Evolutionary conservation across 495 filamentous ascomycete species (phyloP).

Genomic region (Endocarpon pusillum): DNA sequence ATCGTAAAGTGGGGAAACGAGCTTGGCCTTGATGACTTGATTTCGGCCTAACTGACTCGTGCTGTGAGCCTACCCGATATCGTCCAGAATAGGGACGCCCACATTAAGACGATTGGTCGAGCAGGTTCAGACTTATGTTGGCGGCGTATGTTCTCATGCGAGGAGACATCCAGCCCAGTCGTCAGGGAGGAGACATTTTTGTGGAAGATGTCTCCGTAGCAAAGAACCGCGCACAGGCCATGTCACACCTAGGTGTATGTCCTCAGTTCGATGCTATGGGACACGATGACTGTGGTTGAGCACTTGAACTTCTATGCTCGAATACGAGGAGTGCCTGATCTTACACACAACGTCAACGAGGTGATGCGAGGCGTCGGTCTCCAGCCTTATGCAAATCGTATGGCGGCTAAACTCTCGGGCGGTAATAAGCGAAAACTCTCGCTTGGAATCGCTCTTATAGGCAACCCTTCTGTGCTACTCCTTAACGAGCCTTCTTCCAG

Average conservation of each 20-base stretch:
- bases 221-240: slow-evolving; percentile 43
- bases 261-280: slow-evolving; percentile 38
- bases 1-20: slow-evolving; percentile 4
- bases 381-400: slow-evolving; percentile 18
- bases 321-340: slow-evolving; percentile 31
- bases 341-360: slow-evolving; percentile 31
- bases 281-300: slow-evolving; percentile 38
- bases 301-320: slow-evolving; percentile 41
- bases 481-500: slow-evolving; percentile 32
- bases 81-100: too few relatives aligned
- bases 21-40: too few relatives aligned
- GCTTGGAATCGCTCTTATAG: slow-evolving; percentile 30
- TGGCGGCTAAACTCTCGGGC: slow-evolving; percentile 31
- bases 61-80: too few relatives aligned
- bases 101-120: too few relatives aligned
- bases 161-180: slow-evolving; percentile 56
- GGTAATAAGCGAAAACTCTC: slow-evolving; percentile 40
- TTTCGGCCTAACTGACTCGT: too few relatives aligned
- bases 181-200: slow-evolving; percentile 45
- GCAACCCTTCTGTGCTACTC: slow-evolving; percentile 30
- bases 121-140: too few relatives aligned
- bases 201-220: slow-evolving; percentile 57
- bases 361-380: slow-evolving; percentile 28
- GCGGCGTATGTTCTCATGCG: too few relatives aligned
- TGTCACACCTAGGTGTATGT: slow-evolving; percentile 55